Base-by-base conservation (phyloP, 2,329 filamentous ascomycete species). In the Paramyrothecium sp. region DNA sequence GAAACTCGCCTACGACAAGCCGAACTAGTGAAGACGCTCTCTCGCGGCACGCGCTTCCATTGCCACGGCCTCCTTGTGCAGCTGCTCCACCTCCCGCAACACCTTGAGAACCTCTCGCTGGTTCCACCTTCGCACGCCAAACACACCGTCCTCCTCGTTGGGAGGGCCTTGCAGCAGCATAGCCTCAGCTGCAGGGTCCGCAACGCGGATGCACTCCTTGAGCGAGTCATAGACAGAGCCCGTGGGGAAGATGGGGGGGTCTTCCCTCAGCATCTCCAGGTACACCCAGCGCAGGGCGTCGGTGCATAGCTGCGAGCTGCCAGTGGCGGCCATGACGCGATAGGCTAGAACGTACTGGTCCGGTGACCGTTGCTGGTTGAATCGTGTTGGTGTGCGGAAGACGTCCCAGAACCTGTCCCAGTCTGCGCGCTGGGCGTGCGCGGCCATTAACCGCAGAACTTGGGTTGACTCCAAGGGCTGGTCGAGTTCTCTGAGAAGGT, bases 351-450 rank as follows among this genome's bases (percentile, higher is more conserved):
- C 69, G 65, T 90, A 91, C 61, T 88, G 75, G 17, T 68, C 67
- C n/a, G 74, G 65, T 0, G 81, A 79, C 20, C 87, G 82, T 1
- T 75, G 63, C 10, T 70, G 66, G 44, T 78, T 71, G 62, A 81
- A 79, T 46, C 81, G 75, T 16, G 86, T 72, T 3, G 84, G 78
- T 56, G 79, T 76, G 55, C 80, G 79, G 78, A 88, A 90, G 11
- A 79, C 66, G 20, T 83, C 76, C 86, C 85, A 89, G 64, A 90
- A 85, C 7, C 75, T 73, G 17, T 78, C 68, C 78, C 84, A 88
- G 61, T 85, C 73, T 19, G 68, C 65, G 58, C 76, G 75, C 20
- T 63, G 61, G 5, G 82, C 76, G 60, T 85, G 81, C 1, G 75
- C 72, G 3, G 69, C 62, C 72, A 85, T 72, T 38, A 85, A 70